A percentile compares a stretch with the other conserved stretches of the same genome.
These are phyloP conservation scores for Cryphonectria radicalis DNA, from an alignment of 2,329 filamentous ascomycete genomes.

Conservation along the genomic window DNA sequence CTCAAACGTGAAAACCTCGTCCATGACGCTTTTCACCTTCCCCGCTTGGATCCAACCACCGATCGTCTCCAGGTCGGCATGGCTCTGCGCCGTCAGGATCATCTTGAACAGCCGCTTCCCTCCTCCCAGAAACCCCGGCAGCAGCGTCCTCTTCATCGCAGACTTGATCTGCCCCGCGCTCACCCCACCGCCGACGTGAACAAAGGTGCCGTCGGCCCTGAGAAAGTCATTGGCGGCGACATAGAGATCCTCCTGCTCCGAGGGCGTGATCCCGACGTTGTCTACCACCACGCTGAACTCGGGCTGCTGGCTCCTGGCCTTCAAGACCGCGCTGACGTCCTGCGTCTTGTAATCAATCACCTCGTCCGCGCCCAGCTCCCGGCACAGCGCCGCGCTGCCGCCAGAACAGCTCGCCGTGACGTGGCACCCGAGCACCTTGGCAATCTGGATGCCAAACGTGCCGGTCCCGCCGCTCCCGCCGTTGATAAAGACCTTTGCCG, in stretches of 20 bases:
- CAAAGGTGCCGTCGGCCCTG: constrained; percentile 51
- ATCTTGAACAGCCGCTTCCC: constrained; percentile 48
- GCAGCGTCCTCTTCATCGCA: constrained; percentile 34
- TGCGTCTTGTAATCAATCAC: constrained; percentile 62
- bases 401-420: constrained; percentile 64
- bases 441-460: constrained; percentile 64
- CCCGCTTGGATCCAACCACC: constrained; percentile 61
- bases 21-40: constrained; percentile 60
- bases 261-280: constrained; percentile 54
- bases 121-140: constrained; percentile 43
- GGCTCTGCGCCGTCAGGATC: constrained; percentile 41
- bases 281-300: constrained; percentile 61
- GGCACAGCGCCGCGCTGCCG: constrained; percentile 60
- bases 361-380: constrained; percentile 64
- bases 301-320: constrained; percentile 52
- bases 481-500: constrained; percentile 64
- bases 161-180: constrained; percentile 30
- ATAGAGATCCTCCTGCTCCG: constrained; percentile 49
- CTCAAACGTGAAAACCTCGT: constrained; percentile 58
- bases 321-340: constrained; percentile 52
- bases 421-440: constrained; percentile 61
- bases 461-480: constrained; percentile 67
- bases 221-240: constrained; percentile 56
- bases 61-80: constrained; percentile 53
- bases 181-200: constrained; percentile 52